Base-by-base conservation (phyloP, 257 asterid species). In the Cynanchum wilfordii region DNA sequence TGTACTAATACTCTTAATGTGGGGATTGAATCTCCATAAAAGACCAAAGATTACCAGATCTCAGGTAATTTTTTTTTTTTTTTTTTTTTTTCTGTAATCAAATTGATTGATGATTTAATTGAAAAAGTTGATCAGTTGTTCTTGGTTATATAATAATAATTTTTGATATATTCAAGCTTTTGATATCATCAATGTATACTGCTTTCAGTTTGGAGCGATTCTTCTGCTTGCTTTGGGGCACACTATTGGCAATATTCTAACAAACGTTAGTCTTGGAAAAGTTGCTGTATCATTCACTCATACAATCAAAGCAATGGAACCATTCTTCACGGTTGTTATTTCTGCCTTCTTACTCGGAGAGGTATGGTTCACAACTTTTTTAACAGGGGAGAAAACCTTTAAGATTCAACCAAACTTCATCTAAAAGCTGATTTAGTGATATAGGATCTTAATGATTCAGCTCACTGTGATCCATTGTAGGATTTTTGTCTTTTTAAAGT, bases 271-370 rank as follows among this genome's bases (percentile, higher is more conserved):
- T 76, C 83, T 93, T 2, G 98, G 98, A 73, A 90, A 73, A 79
- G 96, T 93, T 20, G 92, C 97, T 20, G 96, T 93, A 70, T 93
- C 98, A 0, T 93, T 93, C 86, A 93, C 98, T 66, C 98, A 93
- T 80, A 93, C 98, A 10, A 87, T 93, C 81, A 93, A 93, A 84
- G 97, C 98, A 38, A 89, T 89, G 98, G 98, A 93, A 75, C 98
- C 97, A 66, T 93, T 93, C 85, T 93, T 93, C 82, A 87, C 98
- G 1, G 98, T 93, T 51, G 69, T 93, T 78, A 92, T 93, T 72
- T 85, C 96, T 20, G 81, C 81, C 38, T 68, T 90, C 70, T 85
- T 87, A 71, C 83, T 93, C 44, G 87, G 88, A 17, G 89, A 87
- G 98, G 98, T 92, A 78, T 15, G 6, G 55, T 16, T 42, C 47